Evolutionary conservation across 2,329 filamentous ascomycete genomes (phyloP), one percentile per base, ranked within the genome.

Genomic region (Fonsecaea pedrosoi): DNA sequence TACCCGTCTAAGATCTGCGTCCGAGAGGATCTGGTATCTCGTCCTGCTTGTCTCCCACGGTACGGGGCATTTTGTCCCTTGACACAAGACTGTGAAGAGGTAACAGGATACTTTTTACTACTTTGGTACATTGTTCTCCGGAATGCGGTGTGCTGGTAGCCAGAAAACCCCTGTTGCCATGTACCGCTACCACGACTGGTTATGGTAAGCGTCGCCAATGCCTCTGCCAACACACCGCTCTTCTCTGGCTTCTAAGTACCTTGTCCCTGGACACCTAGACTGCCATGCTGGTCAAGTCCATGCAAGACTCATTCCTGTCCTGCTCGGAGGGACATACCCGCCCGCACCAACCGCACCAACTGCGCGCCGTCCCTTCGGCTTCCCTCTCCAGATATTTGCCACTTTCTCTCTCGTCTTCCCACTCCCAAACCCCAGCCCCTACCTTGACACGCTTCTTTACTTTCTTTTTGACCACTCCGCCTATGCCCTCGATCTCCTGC

Each of bases 341-440:
- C 77, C 85, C 87, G 77, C 94, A 98, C 94, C 94, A 97, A 0
- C 91, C 92, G 78, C 94, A 98, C 92, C 92, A 97, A 75, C 91
- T 93, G 68, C 94, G 85, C 64, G 88, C 83, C 57, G 80, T 78
- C 0, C 92, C 91, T 13, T 82, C 82, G 62, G 89, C 85, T 78
- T 98, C 94, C 30, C 90, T 82, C 15, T 84, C 84, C 32, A 97
- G 81, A 71, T 90, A 90, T 65, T 85, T 83, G 4, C 87, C 87
- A 7, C 84, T 83, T 40, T 85, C 85, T 64, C 86, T 85, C 78
- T 96, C 92, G 75, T 94, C 92, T 70, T 92, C 90, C 80, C 89
- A 93, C 76, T 97, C 92, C 69, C 90, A 90, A 12, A 97, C 94
- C 69, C 90, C 92, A 4, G 90, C 91, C 0, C 94, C 94, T 0